Base-by-base conservation (phyloP, 2,329 filamentous ascomycete species). In the Verticillium nubilum region DNA sequence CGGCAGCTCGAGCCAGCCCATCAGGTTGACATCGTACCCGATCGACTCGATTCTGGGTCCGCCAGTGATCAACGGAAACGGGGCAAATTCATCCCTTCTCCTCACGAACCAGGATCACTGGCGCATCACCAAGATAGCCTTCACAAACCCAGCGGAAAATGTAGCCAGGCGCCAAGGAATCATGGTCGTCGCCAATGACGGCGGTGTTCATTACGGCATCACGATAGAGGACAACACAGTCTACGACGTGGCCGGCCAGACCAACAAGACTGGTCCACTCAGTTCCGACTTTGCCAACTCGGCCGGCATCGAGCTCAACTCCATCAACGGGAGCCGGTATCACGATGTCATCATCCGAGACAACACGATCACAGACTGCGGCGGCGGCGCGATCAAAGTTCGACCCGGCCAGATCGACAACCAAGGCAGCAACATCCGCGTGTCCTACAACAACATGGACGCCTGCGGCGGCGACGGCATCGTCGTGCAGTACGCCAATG, bases 321-420 rank as follows among this genome's bases (percentile, higher is more conserved):
- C 61, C 29, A 59, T 60, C 28, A 57, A 55, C n/a, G 54, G 58
- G 5, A 67, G 64, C 57, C 66, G 66, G 33, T 67, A 66, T 59
- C 65, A 68, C 56, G 58, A 63, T 19, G 66, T 68, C 1, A 58
- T 63, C 17, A 60, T 68, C 17, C 58, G 62, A 19, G 58, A 61
- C 37, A 68, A 68, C 58, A 56, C 56, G 5, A 60, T 67, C 17
- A 58, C 62, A 50, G 64, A 68, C 57, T 67, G 66, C 52, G 66
- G 66, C 26, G 66, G 66, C 27, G 66, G 66, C 17, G 66, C 62
- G 29, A 68, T 68, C 65, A 68, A 68, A 33, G 64, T 68, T 13
- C 65, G 66, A 27, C 62, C 64, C 17, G 66, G 66, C 13, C 58
- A 60, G 27, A 60, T 62, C 60, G 25, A 56, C 54, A 67, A 68